Conservation (phyloP, 768 basidiomycete species). For the Megacollybia marginata region DNA sequence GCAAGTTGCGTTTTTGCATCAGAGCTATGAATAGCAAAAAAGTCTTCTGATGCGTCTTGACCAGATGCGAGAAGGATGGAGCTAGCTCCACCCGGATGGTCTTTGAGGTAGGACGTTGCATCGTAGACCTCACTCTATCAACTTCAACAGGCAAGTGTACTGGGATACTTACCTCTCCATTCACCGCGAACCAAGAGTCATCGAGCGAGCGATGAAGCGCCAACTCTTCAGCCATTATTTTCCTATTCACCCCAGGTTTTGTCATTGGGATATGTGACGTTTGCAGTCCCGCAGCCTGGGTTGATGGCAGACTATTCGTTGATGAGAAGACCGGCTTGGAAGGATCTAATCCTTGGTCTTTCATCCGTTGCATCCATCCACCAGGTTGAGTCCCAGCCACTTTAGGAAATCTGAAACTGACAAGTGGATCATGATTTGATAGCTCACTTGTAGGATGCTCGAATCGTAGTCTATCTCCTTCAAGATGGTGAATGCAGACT, state of each 20-base stretch:
- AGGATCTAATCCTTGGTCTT: slow-evolving; percentile 35
- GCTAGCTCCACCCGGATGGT: slow-evolving; percentile 53
- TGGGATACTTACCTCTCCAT: slow-evolving; percentile 29
- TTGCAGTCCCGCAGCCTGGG: neutral
- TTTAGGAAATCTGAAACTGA: neutral
- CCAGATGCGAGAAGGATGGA: slow-evolving; percentile 50
- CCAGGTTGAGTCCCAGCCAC: slow-evolving; percentile 36
- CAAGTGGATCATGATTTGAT: neutral
- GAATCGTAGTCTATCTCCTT: slow-evolving; percentile 30
- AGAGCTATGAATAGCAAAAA: slow-evolving; percentile 54
- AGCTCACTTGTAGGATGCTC: slow-evolving; percentile 48
- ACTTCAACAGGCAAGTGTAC: neutral
- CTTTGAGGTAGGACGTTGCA: slow-evolving; percentile 39
- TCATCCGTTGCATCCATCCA: slow-evolving; percentile 59
- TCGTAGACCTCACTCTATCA: slow-evolving; percentile 34
- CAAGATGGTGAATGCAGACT: slow-evolving; percentile 35
- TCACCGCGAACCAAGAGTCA: slow-evolving; percentile 44
- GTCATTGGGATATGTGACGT: slow-evolving; percentile 14
- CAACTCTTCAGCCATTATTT: slow-evolving; percentile 38
- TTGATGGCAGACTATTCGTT: no score
- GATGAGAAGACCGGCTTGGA: slow-evolving; percentile 33
- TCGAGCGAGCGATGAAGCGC: slow-evolving; percentile 20
- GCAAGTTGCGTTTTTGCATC: slow-evolving; percentile 32
- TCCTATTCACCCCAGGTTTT: slow-evolving; percentile 34
- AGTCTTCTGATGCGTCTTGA: slow-evolving; percentile 57